Base-by-base conservation (phyloP, 805 yeast species). In the Schwanniomyces occidentalis region DNA sequence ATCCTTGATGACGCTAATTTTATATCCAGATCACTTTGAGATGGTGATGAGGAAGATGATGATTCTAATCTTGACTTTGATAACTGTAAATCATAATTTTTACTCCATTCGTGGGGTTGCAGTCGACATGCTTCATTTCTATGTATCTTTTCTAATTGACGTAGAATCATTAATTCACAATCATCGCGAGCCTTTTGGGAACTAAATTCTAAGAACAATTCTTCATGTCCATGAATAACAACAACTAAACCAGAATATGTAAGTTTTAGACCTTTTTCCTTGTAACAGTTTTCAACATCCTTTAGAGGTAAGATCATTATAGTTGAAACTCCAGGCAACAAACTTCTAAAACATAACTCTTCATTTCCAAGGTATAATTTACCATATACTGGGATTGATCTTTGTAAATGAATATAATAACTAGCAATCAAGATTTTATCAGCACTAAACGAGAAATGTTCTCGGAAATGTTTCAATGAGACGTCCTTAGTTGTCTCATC, bases 321-420 rank as follows among this genome's bases (percentile, higher is more conserved):
- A 1, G 95, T 84, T 23, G 76, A 73, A 0, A 84, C 71, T 0
- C 95, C 93, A 0, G 95, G 95, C 3, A 87, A 51, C 23, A 87
- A 64, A 23, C 95, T 82, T 41, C 93, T 68, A 60, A 85, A 91
- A 44, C 95, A 90, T n/a, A 91, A 53, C 37, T 74, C 76, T 19
- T 69, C 70, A 13, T 73, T 65, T 0, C 95, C 86, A 8, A 91
- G 48, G 54, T 88, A 88, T 2, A 90, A 51, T 48, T 86, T 85
- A 1, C 98, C 98, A 58, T 86, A 89, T 1, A 80, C 65, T 1
- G 96, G 96, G 13, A 87, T 62, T 8, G 84, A 75, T 44, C 85
- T 74, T 44, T 77, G 81, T 12, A 88, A 51, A 58, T 85, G 80
- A 1, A 82, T 71, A 49, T 76, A 82, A 51, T 87, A 91, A 1